These are phyloP conservation scores for Camellia granthamiana DNA, from an alignment of 148 eudicot species.

Conservation along the genomic window DNA sequence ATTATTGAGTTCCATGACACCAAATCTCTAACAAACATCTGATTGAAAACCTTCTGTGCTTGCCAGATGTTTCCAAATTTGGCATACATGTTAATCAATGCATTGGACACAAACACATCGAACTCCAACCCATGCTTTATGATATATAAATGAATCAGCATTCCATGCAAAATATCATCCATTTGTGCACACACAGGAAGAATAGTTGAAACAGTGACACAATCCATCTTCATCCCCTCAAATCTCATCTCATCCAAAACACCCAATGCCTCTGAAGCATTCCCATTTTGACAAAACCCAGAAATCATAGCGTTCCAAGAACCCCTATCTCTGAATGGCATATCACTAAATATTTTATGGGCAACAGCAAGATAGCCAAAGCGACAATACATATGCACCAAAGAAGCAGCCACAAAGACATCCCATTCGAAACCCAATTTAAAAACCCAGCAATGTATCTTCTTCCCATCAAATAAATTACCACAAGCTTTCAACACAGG, in stretches of 20 bases:
- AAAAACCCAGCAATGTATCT: constrained; percentile 44
- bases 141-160: constrained; percentile 37
- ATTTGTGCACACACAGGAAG: constrained; percentile 44
- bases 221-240: too few species aligned
- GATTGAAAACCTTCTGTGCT: neutral
- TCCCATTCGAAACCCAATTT: constrained; percentile 63
- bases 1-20: neutral
- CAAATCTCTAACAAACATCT: neutral
- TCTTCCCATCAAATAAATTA: constrained; percentile 40
- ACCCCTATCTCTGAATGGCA: constrained; percentile 60
- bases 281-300: too few species aligned
- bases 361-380: constrained; percentile 45
- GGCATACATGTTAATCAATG: neutral
- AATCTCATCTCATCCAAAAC: too few species aligned
- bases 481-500: constrained; percentile 62
- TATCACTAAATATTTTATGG: constrained; percentile 39
- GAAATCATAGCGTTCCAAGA: constrained; percentile 31
- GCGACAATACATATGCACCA: constrained; percentile 60
- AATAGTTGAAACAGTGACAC: constrained; percentile 39
- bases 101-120: neutral
- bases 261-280: too few species aligned
- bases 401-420: constrained; percentile 48
- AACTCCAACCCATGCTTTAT: neutral
- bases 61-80: neutral
- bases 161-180: neutral